Conservation (phyloP, 306 rosid genomes). For the Sechiopsis laciniata region DNA sequence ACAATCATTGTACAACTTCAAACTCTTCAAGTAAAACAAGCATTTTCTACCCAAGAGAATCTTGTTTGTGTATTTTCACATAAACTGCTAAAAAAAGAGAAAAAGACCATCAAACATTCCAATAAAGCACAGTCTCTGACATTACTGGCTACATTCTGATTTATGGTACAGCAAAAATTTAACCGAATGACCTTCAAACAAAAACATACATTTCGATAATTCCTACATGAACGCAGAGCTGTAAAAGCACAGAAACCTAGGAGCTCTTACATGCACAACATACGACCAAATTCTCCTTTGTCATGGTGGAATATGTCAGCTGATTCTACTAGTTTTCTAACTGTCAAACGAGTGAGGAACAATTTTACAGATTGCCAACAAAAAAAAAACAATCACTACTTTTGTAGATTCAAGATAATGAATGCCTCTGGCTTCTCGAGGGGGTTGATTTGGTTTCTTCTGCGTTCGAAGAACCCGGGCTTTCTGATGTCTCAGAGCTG, state of each 20-base stretch:
- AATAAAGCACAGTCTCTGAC: constrained; percentile 1
- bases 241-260: background rate
- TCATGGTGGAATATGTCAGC: constrained; percentile 15
- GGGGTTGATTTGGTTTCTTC: constrained; percentile 83
- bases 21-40: too few relatives aligned
- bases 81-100: too few relatives aligned
- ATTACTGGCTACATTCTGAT: background rate
- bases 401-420: constrained; percentile 45
- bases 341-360: background rate
- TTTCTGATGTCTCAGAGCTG: constrained; percentile 89
- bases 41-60: too few relatives aligned
- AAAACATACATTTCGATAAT: background rate
- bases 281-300: constrained; percentile 6
- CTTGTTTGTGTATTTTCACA: too few relatives aligned
- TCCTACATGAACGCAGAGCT: background rate
- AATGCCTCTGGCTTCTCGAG: constrained; percentile 78
- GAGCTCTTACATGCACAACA: background rate
- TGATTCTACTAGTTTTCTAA: constrained; percentile 14
- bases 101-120: background rate
- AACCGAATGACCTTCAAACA: background rate
- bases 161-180: constrained; percentile 14
- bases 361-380: constrained; percentile 14
- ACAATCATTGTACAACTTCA: too few relatives aligned
- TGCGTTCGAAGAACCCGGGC: constrained; percentile 69
- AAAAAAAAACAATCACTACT: background rate